phyloP scores from a whole-genome alignment of 345 rosid species.

The Eucalyptus caleyi region DNA sequence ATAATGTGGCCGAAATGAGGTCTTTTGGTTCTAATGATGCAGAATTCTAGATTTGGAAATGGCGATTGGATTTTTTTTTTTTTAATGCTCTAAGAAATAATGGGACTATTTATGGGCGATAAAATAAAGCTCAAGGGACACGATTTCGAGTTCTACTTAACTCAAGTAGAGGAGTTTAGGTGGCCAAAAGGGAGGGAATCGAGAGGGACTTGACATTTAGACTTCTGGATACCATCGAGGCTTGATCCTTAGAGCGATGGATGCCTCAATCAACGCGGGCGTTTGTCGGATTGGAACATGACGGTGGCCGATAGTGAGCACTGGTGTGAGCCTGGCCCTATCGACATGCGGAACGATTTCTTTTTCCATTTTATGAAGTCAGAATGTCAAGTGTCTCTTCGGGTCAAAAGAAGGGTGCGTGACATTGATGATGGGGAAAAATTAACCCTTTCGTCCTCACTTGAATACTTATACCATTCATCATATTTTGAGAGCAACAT shows the following conservation, averaged over 20 bases:
- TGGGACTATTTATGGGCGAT: constrained; percentile 1
- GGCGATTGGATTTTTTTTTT: too few species aligned
- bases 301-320: constrained; percentile 5
- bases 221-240: constrained; percentile 13
- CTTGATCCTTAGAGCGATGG: constrained; percentile 16
- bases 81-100: constrained; percentile 8
- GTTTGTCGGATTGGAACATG: background rate
- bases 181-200: background rate
- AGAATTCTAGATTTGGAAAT: too few species aligned
- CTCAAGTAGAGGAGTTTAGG: constrained; percentile 21
- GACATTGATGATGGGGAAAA: too few species aligned
- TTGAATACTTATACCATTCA: too few species aligned
- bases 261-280: constrained; percentile 13
- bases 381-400: background rate
- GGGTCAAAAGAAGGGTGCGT: too few species aligned
- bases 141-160: background rate
- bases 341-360: constrained; percentile 24
- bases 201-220: constrained; percentile 1
- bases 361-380: constrained; percentile 9
- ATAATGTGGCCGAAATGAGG: too few species aligned
- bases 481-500: too few species aligned
- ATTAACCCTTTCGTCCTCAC: too few species aligned
- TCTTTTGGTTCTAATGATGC: too few species aligned
- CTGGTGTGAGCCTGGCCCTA: constrained; percentile 5
- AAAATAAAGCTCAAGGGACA: background rate